A percentile compares a stretch with the other conserved stretches of the same genome.
Evolutionary conservation across 2,329 filamentous ascomycete species (phyloP).

Genomic region (Zymoseptoria passerinii): DNA sequence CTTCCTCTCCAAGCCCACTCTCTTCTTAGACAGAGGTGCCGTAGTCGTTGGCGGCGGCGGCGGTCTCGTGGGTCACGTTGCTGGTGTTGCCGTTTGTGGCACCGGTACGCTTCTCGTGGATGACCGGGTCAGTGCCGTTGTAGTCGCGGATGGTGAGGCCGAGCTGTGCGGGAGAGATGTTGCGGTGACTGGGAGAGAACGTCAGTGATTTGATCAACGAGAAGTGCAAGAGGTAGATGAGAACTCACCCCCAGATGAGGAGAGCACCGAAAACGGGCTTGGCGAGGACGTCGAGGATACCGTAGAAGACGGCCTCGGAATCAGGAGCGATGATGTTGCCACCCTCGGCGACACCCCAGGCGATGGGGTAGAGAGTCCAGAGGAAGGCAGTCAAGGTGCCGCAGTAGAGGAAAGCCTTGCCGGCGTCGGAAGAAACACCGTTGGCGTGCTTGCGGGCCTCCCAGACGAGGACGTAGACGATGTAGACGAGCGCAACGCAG

Average conservation of each 20-base stretch:
- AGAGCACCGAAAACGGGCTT: slow-evolving; percentile 57
- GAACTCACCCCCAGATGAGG: slow-evolving; percentile 45
- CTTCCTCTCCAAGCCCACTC: not conserved
- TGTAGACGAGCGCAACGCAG: slow-evolving; percentile 42
- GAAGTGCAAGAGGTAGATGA: not conserved
- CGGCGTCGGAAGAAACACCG: slow-evolving; percentile 46
- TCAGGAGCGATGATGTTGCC: slow-evolving; percentile 59
- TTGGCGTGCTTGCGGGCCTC: slow-evolving; percentile 50
- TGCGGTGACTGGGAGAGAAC: slow-evolving; percentile 38
- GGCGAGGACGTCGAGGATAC: slow-evolving; percentile 55
- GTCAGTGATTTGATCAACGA: not conserved
- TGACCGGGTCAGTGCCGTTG: slow-evolving; percentile 31
- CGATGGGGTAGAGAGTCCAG: slow-evolving; percentile 58
- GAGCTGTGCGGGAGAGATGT: slow-evolving; percentile 50
- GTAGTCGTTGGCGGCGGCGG: not conserved
- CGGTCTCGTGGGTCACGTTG: slow-evolving; percentile 1
- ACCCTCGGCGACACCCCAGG: slow-evolving; percentile 55
- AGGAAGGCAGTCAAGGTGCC: slow-evolving; percentile 52
- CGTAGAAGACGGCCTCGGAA: slow-evolving; percentile 61
- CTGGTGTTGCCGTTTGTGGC: slow-evolving; percentile 6
- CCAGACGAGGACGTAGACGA: slow-evolving; percentile 51
- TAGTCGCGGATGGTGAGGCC: slow-evolving; percentile 47
- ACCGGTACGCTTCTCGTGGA: slow-evolving; percentile 28
- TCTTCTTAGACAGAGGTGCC: not conserved
- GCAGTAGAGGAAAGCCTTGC: slow-evolving; percentile 46